Evolutionary conservation across 2,329 filamentous ascomycete genomes (phyloP).

Genomic region (Cladosporium sp.): DNA sequence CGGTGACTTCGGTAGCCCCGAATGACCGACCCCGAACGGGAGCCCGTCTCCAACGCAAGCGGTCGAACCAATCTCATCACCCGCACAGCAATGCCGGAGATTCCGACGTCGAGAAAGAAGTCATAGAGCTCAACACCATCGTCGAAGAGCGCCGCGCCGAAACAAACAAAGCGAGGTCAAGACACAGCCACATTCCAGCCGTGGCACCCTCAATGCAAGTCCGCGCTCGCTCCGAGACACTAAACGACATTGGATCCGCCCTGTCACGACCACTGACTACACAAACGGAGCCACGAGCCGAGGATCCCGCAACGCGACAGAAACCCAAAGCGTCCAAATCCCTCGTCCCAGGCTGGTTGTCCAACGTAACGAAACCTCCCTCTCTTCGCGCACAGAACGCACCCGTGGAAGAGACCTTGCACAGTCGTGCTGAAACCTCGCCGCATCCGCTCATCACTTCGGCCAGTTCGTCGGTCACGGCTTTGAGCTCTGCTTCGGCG

Average conservation of each 20-base stretch:
- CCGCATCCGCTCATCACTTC: conserved; percentile 18
- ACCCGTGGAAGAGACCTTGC: conserved; percentile 19
- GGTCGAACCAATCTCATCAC: conserved; percentile 22
- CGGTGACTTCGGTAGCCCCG: neutral
- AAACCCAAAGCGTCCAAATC: conserved; percentile 13
- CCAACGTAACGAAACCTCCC: conserved; percentile 16
- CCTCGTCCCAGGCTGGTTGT: conserved; percentile 27
- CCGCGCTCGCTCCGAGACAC: conserved; percentile 43
- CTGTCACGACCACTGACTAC: conserved; percentile 37
- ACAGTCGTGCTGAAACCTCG: conserved; percentile 15
- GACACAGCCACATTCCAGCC: conserved; percentile 39
- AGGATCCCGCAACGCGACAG: neutral
- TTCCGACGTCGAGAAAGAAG: conserved; percentile 41
- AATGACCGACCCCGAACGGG: conserved; percentile 25
- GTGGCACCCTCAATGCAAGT: conserved; percentile 43
- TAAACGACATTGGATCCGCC: conserved; percentile 45
- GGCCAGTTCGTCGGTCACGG: conserved; percentile 19
- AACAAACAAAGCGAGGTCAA: neutral
- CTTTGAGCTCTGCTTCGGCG: conserved; percentile 21
- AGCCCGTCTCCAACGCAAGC: conserved; percentile 31
- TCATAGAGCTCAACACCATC: conserved; percentile 46
- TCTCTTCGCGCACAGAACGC: neutral
- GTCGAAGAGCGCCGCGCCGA: conserved; percentile 44
- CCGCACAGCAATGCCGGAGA: conserved; percentile 3
- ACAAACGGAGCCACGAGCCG: conserved; percentile 6